Evolutionary conservation across 2,329 filamentous ascomycete species (phyloP).

Genomic region (Tympanopsis confertula): DNA sequence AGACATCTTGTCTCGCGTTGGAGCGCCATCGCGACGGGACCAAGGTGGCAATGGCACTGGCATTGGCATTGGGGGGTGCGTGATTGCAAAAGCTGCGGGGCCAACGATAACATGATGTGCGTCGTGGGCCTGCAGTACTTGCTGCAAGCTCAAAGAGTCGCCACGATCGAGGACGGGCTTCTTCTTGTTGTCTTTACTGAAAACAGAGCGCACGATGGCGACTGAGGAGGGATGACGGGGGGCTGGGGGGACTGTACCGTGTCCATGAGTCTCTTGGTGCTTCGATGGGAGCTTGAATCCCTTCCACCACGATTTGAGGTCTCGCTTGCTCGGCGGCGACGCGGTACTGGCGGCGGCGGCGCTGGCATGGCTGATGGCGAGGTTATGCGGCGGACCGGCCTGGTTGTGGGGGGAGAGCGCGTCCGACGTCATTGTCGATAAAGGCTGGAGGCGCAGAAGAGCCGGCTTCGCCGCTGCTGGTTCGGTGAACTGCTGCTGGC

Average conservation of each 20-base stretch:
- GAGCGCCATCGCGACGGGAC: not conserved
- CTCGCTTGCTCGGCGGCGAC: conserved; percentile 73
- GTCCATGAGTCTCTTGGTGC: conserved; percentile 37
- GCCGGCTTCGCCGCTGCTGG: too few species aligned
- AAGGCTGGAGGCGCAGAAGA: too few species aligned
- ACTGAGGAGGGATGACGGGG: not conserved
- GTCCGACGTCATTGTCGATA: conserved; percentile 4
- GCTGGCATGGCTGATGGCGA: conserved; percentile 3
- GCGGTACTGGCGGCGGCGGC: conserved; percentile 26
- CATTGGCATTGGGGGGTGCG: not conserved
- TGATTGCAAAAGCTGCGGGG: not conserved
- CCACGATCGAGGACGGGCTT: too few species aligned
- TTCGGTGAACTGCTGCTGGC: too few species aligned
- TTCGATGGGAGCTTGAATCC: conserved; percentile 67
- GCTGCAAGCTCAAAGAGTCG: not conserved
- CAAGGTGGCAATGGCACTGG: too few species aligned
- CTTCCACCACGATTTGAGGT: conserved; percentile 95
- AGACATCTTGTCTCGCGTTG: conserved; percentile 1
- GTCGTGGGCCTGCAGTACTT: not conserved
- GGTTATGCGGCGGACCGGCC: conserved; percentile 7
- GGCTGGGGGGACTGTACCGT: conserved; percentile 35
- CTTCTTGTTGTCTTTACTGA: not conserved
- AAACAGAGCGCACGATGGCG: not conserved
- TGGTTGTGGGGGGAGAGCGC: not conserved
- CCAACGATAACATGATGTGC: not conserved